These are phyloP conservation scores for Penicillium antarcticum DNA, from an alignment of 495 filamentous ascomycete genomes.

Conservation along the genomic window DNA sequence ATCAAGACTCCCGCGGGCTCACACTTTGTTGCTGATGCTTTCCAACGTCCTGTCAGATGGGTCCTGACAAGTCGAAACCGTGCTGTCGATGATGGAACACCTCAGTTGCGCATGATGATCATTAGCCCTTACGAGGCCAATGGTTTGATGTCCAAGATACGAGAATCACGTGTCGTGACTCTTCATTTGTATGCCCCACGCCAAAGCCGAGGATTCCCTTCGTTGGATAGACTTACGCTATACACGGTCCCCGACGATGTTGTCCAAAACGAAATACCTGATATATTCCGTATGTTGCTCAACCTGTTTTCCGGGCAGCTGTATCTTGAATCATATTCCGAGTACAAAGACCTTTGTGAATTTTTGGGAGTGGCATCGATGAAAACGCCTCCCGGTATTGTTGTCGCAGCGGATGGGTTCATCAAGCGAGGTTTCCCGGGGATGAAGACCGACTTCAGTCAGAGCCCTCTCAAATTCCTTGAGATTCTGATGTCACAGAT, in stretches of 20 bases:
- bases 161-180: conserved; percentile 23
- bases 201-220: conserved; percentile 33
- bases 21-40: conserved; percentile 41
- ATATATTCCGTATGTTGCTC: conserved; percentile 38
- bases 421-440: conserved; percentile 16
- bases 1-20: conserved; percentile 19
- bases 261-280: conserved; percentile 3
- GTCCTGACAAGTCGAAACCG: conserved; percentile 50
- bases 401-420: conserved; percentile 30
- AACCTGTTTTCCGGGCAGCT: conserved; percentile 69
- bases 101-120: conserved; percentile 50
- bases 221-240: conserved; percentile 48
- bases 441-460: conserved; percentile 28
- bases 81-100: too few species aligned
- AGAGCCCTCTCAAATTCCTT: conserved; percentile 55
- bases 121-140: conserved; percentile 65
- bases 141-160: conserved; percentile 44
- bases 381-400: too few species aligned
- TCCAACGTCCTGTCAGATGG: conserved; percentile 58
- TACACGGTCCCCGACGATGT: conserved; percentile 19
- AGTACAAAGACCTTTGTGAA: conserved; percentile 52
- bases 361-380: conserved; percentile 48
- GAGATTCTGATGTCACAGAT: conserved; percentile 46
- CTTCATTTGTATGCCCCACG: conserved; percentile 61
- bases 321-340: conserved; percentile 50